Base-by-base conservation (phyloP, 2,329 filamentous ascomycete genomes). In the Colletotrichum somersetense region DNA sequence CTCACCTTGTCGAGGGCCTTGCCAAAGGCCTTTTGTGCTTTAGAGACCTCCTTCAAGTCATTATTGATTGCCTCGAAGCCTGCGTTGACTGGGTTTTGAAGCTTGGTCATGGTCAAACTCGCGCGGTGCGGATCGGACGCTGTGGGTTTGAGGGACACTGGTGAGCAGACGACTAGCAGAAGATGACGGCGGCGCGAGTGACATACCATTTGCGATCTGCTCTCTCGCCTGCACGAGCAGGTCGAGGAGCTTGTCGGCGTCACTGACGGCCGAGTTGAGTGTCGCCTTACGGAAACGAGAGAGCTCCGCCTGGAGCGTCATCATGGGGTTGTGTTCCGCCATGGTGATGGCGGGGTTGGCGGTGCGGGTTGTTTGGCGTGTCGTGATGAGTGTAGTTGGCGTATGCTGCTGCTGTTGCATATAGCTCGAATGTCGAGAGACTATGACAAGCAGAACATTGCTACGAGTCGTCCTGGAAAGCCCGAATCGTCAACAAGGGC, bases 221-320 rank as follows among this genome's bases (percentile, higher is more conserved):
- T 94, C 90, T 67, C 94, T 89, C 50, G 95, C 93, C 59, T 87
- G 86, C 74, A 90, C 88, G 38, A 99, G 89, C 69, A 93, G 83
- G 74, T 94, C 89, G 76, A 99, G 94, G 50, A 95, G 92, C 72
- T 89, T 89, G 79, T 98, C 94, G 23, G 97, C 92, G 86, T 97
- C 91, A 44, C 90, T 84, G 70, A 97, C 90, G 50, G 91, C 91
- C 67, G 92, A 89, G 5, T 88, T 88, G 56, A 95, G 88, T 42
- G 91, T 89, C 74, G 89, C 90, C 79, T 88, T 91, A 77, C 89
- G 89, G 72, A 97, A 89, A 77, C 91, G 89, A 75, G 91, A 88
- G 75, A 96, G 89, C 79, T 97, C 94, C 77, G 91, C 91, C 80
- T 93, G 88, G 75, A 97, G 82, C 40, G 83, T 81, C 67, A 83